Conservation (phyloP, 208 protist species). For the Naegleria lovaniensis region DNA sequence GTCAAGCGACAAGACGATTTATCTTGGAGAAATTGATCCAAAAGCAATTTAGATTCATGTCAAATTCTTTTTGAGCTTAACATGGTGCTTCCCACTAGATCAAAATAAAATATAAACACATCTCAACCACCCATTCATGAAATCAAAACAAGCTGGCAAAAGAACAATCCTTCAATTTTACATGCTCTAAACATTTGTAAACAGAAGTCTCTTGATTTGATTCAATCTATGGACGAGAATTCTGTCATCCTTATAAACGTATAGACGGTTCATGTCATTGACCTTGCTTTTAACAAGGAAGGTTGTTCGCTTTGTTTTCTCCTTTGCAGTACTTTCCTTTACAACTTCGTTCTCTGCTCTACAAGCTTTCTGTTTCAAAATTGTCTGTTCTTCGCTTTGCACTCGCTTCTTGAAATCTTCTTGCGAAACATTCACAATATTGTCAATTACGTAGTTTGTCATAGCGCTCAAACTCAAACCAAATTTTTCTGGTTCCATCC, state of each 20-base stretch:
- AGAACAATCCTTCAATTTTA: too few relatives aligned
- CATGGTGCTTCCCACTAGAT: too few relatives aligned
- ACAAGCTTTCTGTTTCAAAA: background rate
- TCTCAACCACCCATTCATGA: too few relatives aligned
- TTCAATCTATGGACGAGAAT: background rate
- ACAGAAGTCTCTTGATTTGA: background rate
- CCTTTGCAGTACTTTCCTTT: background rate
- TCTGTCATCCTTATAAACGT: background rate
- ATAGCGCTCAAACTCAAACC: background rate
- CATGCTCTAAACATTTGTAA: background rate
- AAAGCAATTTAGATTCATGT: background rate
- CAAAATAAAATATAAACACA: too few relatives aligned
- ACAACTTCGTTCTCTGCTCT: background rate
- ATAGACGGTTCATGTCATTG: background rate
- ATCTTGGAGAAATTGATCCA: conserved; percentile 31
- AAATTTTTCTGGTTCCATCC: background rate
- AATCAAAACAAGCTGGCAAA: too few relatives aligned
- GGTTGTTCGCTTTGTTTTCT: background rate
- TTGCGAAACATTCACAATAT: background rate
- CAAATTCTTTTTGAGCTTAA: too few relatives aligned
- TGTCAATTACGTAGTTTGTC: background rate
- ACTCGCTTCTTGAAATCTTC: background rate
- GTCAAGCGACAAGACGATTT: conserved; percentile 29
- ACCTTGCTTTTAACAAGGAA: background rate
- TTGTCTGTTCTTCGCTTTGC: background rate